Evolutionary conservation across 768 basidiomycete species (phyloP).

Genomic region (Mrakia frigida): DNA sequence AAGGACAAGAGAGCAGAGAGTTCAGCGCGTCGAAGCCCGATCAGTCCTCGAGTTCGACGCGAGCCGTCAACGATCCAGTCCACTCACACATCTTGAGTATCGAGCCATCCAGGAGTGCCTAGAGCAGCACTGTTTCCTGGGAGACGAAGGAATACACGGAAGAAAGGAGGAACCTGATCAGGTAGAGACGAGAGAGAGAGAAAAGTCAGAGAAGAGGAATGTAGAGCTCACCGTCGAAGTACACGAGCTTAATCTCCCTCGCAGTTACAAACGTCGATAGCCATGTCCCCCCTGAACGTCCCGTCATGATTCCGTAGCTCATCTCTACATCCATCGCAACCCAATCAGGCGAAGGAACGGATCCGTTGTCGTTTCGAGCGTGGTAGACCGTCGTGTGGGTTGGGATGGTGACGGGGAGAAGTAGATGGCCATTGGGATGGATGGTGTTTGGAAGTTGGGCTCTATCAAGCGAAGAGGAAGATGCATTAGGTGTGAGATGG

Average conservation of each 20-base stretch:
- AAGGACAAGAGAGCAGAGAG: background rate
- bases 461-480: too few species aligned
- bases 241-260: too few species aligned
- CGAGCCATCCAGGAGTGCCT: background rate
- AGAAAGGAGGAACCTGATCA: too few species aligned
- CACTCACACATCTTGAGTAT: background rate
- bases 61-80: too few species aligned
- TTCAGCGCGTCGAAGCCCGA: too few species aligned
- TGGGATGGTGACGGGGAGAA: background rate
- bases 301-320: background rate
- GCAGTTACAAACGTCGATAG: background rate
- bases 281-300: too few species aligned
- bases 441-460: background rate
- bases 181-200: background rate
- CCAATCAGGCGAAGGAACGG: background rate
- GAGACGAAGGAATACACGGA: too few species aligned
- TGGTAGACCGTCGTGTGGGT: background rate
- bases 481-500: too few species aligned
- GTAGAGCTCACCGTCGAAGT: background rate
- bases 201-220: background rate
- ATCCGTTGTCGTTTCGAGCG: background rate
- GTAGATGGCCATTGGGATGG: background rate
- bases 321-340: background rate
- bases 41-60: too few species aligned
- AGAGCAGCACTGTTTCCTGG: background rate